phyloP scores from a whole-genome alignment of 169 alveolate genomes.

The Perkinsus marinus region DNA sequence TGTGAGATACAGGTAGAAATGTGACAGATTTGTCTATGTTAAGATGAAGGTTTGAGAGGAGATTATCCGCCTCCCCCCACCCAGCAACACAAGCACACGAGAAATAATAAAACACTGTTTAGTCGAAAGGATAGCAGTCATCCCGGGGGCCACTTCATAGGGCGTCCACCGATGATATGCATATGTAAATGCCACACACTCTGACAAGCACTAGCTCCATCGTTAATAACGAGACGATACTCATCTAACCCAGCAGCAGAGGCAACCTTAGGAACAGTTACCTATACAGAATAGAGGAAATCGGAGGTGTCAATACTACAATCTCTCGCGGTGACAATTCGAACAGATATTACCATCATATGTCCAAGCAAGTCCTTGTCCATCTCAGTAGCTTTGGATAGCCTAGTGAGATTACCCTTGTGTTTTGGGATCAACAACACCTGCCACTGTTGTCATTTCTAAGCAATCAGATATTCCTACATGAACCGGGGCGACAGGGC shows the following conservation, averaged over 20 bases:
- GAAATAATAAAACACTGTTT: not conserved
- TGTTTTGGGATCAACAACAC: slow-evolving; percentile 47
- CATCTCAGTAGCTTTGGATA: slow-evolving; percentile 28
- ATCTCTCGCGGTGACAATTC: no score
- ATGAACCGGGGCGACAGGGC: slow-evolving; percentile 30
- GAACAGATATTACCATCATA: slow-evolving; percentile 15
- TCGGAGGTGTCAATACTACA: not conserved
- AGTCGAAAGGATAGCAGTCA: not conserved
- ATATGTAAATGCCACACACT: slow-evolving; percentile 49
- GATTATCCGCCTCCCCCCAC: no score
- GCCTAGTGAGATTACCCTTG: slow-evolving; percentile 20
- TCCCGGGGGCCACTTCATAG: slow-evolving; percentile 57
- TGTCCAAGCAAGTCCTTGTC: slow-evolving; percentile 45
- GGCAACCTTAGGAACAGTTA: slow-evolving; percentile 34
- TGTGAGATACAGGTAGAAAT: no score
- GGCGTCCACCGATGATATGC: slow-evolving; percentile 54
- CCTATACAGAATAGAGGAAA: slow-evolving; percentile 28
- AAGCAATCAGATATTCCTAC: not conserved
- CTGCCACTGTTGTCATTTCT: not conserved
- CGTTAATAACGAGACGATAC: slow-evolving; percentile 46
- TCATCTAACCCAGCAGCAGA: slow-evolving; percentile 3
- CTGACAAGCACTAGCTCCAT: slow-evolving; percentile 46
- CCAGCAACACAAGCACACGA: no score
- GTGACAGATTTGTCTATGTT: no score
- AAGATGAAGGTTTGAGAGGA: no score